phyloP scores from a whole-genome alignment of 1,284 basidiomycete species.

The Tranzscheliella williamsii region DNA sequence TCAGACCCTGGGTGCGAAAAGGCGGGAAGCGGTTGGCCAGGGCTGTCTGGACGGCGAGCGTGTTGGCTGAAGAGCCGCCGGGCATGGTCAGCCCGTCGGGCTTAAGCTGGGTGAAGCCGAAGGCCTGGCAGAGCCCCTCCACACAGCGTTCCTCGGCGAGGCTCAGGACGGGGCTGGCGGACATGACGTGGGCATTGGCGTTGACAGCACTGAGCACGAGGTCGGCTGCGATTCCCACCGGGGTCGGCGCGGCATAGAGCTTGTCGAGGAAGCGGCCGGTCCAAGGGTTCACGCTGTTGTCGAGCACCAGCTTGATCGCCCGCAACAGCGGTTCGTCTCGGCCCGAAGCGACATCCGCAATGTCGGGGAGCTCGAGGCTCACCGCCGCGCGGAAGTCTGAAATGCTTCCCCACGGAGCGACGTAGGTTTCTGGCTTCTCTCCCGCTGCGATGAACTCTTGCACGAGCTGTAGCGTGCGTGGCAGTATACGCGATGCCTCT shows the following conservation, averaged over 20 bases:
- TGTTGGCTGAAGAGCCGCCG: slow-evolving; percentile 62
- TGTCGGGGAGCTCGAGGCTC: slow-evolving; percentile 22
- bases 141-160: slow-evolving; percentile 55
- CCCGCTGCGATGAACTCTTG: slow-evolving; percentile 31
- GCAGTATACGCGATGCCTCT: slow-evolving; percentile 35
- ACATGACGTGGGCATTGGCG: slow-evolving; percentile 63
- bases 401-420: slow-evolving; percentile 32
- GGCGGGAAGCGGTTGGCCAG: slow-evolving; percentile 59
- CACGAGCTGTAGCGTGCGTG: slow-evolving; percentile 22
- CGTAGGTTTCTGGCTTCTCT: slow-evolving; percentile 19
- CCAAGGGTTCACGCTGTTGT: slow-evolving; percentile 56
- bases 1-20: slow-evolving; percentile 57
- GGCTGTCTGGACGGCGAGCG: slow-evolving; percentile 62
- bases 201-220: slow-evolving; percentile 61
- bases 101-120: slow-evolving; percentile 52
- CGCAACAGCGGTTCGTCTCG: slow-evolving; percentile 34
- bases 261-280: slow-evolving; percentile 56
- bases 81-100: slow-evolving; percentile 59
- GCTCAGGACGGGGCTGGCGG: slow-evolving; percentile 62
- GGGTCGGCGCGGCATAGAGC: slow-evolving; percentile 62
- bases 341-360: background rate
- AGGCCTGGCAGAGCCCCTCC: slow-evolving; percentile 38
- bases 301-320: slow-evolving; percentile 34
- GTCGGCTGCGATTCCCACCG: slow-evolving; percentile 62
- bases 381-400: slow-evolving; percentile 24